phyloP scores from a whole-genome alignment of 2,329 filamentous ascomycete species.

The Penicillium vulpinum region DNA sequence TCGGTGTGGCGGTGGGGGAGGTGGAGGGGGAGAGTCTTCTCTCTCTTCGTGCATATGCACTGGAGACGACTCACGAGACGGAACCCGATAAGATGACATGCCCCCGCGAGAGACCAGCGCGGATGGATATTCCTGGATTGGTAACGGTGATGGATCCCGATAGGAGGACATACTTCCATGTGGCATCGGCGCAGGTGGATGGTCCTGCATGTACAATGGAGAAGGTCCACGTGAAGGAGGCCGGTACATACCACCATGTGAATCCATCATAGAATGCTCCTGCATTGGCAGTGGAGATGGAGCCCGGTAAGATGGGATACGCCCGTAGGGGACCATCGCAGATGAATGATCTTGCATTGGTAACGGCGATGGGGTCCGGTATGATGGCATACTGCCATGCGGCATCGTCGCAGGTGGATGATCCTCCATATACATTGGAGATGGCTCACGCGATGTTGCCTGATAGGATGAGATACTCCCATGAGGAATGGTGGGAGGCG shows the following conservation, averaged over 20 bases:
- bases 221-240: constrained; percentile 25
- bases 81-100: background rate
- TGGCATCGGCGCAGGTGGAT: background rate
- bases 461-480: constrained; percentile 3
- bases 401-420: background rate
- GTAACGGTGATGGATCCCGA: constrained; percentile 3
- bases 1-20: constrained; percentile 77
- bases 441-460: constrained; percentile 24
- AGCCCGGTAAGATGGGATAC: constrained; percentile 2
- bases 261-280: background rate
- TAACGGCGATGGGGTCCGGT: constrained; percentile 2
- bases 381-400: constrained; percentile 1
- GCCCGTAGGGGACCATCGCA: constrained; percentile 9
- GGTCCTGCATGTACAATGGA: constrained; percentile 38
- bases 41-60: constrained; percentile 46
- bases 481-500: constrained; percentile 1
- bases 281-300: constrained; percentile 6
- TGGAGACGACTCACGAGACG: constrained; percentile 28
- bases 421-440: constrained; percentile 39
- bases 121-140: background rate
- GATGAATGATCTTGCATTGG: background rate
- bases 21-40: constrained; percentile 76
- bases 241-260: constrained; percentile 6
- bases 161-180: constrained; percentile 5
- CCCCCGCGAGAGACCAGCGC: constrained; percentile 7